phyloP scores from a whole-genome alignment of 345 rosid genomes.

The Zanthoxylum bungeanum region DNA sequence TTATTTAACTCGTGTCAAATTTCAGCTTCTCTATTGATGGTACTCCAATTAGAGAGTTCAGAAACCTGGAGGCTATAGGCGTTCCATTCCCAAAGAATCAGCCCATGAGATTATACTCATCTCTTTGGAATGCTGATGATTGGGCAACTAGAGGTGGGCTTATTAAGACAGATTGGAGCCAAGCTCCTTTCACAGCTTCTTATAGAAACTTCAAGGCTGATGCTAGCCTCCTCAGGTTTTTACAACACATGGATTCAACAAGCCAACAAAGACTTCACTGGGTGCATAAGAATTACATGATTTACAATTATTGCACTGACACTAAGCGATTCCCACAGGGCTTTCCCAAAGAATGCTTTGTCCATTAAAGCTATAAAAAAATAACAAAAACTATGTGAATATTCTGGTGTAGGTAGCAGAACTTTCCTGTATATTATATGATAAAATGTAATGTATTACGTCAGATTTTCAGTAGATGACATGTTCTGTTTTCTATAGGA shows the following conservation, averaged over 20 bases:
- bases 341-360: conserved; percentile 23
- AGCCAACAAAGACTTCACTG: conserved; percentile 22
- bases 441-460: background rate
- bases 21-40: conserved; percentile 41
- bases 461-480: no score
- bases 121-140: conserved; percentile 43
- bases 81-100: conserved; percentile 35
- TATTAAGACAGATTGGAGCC: conserved; percentile 36
- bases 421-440: background rate
- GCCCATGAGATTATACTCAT: conserved; percentile 35
- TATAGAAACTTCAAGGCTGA: conserved; percentile 37
- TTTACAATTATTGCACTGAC: conserved; percentile 37
- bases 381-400: no score
- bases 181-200: conserved; percentile 39
- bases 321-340: conserved; percentile 22
- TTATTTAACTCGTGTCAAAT: background rate
- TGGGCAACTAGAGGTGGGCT: conserved; percentile 46
- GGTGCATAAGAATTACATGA: conserved; percentile 39
- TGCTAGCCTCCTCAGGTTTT: conserved; percentile 23
- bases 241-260: conserved; percentile 17
- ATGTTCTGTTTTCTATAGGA: background rate
- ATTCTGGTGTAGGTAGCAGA: background rate
- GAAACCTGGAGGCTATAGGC: conserved; percentile 30
- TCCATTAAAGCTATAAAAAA: background rate
- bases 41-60: conserved; percentile 40